Base-by-base conservation (phyloP, 2,329 filamentous ascomycete genomes). In the Xylaria sp. region DNA sequence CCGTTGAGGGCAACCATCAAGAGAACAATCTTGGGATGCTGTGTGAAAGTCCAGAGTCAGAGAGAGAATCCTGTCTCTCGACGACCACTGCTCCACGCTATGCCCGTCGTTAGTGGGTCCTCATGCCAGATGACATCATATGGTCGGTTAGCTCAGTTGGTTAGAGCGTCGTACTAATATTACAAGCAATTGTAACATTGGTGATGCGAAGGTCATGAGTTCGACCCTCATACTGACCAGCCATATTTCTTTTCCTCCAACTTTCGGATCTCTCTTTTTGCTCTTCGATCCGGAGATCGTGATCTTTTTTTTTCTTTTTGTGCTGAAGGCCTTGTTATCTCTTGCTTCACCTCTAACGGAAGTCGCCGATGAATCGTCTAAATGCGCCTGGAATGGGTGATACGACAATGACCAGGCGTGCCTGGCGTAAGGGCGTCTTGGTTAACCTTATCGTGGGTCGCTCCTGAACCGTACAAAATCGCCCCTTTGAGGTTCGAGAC, bases 141-240 rank as follows among this genome's bases (percentile, higher is more conserved):
- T 10, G 49, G n/a, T 57, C 34, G 30, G 53, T 55, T 30, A 30
- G 19, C 19, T 59, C 53, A 55, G 53, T 55, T 59, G 37, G 39
- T 59, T 59, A 59, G 52, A 59, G 48, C 53, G 57, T 59, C 53
- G 53, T 55, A 56, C 53, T 56, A 57, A 54, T 54, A 58, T 50
- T 54, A 54, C 42, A 39, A n/a, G n/a, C 2, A 8, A 19, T 23
- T 48, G 48, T 55, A 52, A 49, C 49, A 53, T 56, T 53, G 18
- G 58, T 50, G 35, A 59, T 59, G 58, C 48, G 53, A 55, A 55
- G 53, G 58, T 59, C 54, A 59, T 53, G 54, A 54, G 54, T 53
- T 56, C 42, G 37, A 56, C 54, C 54, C 44, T 54, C 54, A 60
- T 54, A 56, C 54, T 42, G 54, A 60, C n/a, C 54, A 56, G 9